These are phyloP conservation scores for Xylaria multiplex DNA, from an alignment of 2,329 filamentous ascomycete genomes.

Conservation along the genomic window DNA sequence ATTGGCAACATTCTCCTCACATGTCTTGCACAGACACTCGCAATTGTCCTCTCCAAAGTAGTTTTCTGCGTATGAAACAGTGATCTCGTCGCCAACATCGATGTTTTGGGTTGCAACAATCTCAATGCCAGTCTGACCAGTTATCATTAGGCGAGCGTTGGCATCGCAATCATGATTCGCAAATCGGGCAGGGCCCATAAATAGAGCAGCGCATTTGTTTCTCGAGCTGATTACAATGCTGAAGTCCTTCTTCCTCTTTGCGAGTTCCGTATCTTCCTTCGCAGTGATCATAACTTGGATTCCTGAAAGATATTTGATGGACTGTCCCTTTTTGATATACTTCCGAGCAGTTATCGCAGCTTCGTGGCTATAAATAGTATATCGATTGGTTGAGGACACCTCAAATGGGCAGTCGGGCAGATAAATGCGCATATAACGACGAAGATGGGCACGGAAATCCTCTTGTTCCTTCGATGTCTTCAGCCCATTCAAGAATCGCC, in stretches of 20 bases:
- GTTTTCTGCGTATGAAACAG: constrained; percentile 92
- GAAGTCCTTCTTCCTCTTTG: constrained; percentile 88
- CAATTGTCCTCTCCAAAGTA: constrained; percentile 97
- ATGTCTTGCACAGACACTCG: constrained; percentile 91
- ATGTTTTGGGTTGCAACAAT: constrained; percentile 88
- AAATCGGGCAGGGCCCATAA: constrained; percentile 94
- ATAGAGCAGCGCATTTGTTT: constrained; percentile 89
- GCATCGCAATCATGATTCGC: constrained; percentile 97
- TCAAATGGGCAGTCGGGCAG: constrained; percentile 94
- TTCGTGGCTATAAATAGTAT: constrained; percentile 90
- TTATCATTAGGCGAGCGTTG: constrained; percentile 87
- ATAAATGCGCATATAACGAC: constrained; percentile 93
- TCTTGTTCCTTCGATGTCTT: constrained; percentile 82
- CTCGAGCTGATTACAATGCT: constrained; percentile 95
- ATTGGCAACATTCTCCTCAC: constrained; percentile 78
- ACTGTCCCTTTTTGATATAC: constrained; percentile 81
- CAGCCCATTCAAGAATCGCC: constrained; percentile 74
- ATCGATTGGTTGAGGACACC: constrained; percentile 89
- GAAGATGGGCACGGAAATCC: constrained; percentile 85
- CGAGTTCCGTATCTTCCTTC: constrained; percentile 86
- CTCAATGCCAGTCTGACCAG: constrained; percentile 86
- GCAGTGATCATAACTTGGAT: constrained; percentile 93
- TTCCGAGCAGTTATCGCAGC: constrained; percentile 85
- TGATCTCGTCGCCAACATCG: constrained; percentile 90
- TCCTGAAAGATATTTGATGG: constrained; percentile 89